Evolutionary conservation across 179 eudicot genomes (phyloP).

Genomic region (Patellifolia procumbens): DNA sequence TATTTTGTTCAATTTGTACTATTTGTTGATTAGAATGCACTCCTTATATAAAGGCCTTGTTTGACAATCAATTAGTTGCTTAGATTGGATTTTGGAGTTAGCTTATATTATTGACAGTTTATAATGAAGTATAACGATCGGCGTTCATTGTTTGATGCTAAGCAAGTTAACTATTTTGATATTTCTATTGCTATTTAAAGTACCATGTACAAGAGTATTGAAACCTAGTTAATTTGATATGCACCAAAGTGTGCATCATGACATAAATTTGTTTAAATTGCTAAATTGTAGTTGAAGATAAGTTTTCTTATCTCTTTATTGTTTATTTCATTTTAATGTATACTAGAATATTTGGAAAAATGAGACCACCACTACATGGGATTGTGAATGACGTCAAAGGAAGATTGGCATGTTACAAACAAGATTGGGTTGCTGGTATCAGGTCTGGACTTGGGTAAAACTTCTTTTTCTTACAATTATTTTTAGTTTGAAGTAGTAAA

Average conservation of each 20-base stretch:
- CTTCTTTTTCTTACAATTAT: not conserved
- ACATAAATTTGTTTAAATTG: not conserved
- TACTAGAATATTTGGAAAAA: not conserved
- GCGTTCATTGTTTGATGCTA: too few species aligned
- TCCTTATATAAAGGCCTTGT: too few species aligned
- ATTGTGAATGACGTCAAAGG: slow-evolving; percentile 48
- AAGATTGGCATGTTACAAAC: slow-evolving; percentile 55
- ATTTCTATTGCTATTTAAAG: too few species aligned
- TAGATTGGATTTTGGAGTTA: too few species aligned
- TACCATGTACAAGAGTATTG: too few species aligned
- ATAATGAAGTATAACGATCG: too few species aligned
- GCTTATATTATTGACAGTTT: too few species aligned
- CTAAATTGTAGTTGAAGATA: not conserved
- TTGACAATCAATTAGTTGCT: not conserved
- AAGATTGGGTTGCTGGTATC: slow-evolving; percentile 61
- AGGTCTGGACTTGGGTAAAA: slow-evolving; percentile 60
- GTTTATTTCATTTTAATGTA: not conserved
- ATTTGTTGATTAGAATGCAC: not conserved
- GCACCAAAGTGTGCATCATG: not conserved
- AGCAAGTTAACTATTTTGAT: too few species aligned
- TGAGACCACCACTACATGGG: slow-evolving; percentile 50
- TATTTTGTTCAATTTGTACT: not conserved
- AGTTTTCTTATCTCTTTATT: not conserved
- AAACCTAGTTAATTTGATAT: not conserved
- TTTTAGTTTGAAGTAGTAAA: not conserved